Evolutionary conservation across 177 flowering plant species (phyloP).

Genomic region (Telopea speciosissima): DNA sequence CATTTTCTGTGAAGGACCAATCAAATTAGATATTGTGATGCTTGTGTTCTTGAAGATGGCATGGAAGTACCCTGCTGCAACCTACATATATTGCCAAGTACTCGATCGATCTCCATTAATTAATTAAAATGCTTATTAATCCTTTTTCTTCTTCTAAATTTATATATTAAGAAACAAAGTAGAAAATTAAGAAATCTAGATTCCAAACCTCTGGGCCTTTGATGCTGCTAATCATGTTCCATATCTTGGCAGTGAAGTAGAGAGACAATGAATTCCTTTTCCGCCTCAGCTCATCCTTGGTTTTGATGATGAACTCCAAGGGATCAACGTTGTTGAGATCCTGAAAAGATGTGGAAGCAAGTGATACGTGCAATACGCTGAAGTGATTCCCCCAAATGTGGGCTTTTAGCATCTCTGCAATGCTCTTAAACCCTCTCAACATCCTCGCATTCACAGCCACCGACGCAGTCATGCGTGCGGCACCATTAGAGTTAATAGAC

Average conservation of each 20-base stretch:
- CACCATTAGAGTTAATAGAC: background rate
- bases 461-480: constrained; percentile 14
- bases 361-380: constrained; percentile 15
- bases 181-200: too few species aligned
- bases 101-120: too few species aligned
- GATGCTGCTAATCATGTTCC: constrained; percentile 12
- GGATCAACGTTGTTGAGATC: constrained; percentile 15
- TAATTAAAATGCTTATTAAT: too few species aligned
- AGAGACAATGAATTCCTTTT: constrained; percentile 15
- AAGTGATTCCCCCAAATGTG: constrained; percentile 27
- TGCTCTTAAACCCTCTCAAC: constrained; percentile 17
- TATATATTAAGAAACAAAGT: too few species aligned
- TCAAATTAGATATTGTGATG: constrained; percentile 10
- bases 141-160: too few species aligned
- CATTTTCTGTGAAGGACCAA: constrained; percentile 19
- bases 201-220: constrained; percentile 22
- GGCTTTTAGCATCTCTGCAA: constrained; percentile 17
- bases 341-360: constrained; percentile 8
- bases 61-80: constrained; percentile 4
- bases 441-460: constrained; percentile 27
- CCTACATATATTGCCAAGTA: constrained; percentile 5
- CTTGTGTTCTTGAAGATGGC: constrained; percentile 9
- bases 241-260: constrained; percentile 11
- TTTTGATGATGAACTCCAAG: constrained; percentile 10
- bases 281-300: constrained; percentile 18